Evolutionary conservation across 1,284 basidiomycete genomes (phyloP).

Genomic region (Ustilago loliicola): DNA sequence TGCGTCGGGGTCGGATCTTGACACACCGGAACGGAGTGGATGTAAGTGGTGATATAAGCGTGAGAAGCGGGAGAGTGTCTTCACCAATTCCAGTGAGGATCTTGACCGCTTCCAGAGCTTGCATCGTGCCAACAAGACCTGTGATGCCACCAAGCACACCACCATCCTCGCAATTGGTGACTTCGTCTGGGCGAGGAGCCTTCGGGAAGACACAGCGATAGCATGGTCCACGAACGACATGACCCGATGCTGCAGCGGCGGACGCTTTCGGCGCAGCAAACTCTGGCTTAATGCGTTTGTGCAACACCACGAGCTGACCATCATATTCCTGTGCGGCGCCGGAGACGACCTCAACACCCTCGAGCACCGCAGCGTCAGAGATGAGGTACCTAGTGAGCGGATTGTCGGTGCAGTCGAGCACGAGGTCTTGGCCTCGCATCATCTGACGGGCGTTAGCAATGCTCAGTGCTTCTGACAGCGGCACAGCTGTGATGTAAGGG

Average conservation of each 20-base stretch:
- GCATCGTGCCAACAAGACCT: constrained; percentile 89
- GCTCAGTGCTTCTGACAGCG: constrained; percentile 39
- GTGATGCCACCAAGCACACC: constrained; percentile 92
- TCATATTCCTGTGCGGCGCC: constrained; percentile 93
- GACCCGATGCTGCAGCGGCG: not conserved
- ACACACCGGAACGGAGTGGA: constrained; percentile 83
- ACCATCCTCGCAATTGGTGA: constrained; percentile 83
- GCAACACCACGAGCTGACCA: constrained; percentile 79
- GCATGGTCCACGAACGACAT: constrained; percentile 79
- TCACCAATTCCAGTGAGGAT: constrained; percentile 62
- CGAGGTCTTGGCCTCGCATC: constrained; percentile 74
- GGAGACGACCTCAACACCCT: constrained; percentile 84
- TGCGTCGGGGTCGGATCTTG: constrained; percentile 76
- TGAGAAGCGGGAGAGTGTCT: constrained; percentile 74
- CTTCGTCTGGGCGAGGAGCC: constrained; percentile 64
- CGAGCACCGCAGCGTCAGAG: constrained; percentile 85
- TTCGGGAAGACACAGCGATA: constrained; percentile 92
- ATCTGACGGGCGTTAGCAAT: constrained; percentile 55
- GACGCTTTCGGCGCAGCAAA: constrained; percentile 30
- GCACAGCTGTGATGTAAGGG: constrained; percentile 54
- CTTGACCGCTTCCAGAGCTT: constrained; percentile 91
- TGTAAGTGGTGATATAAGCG: constrained; percentile 81
- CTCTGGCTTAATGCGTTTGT: constrained; percentile 46
- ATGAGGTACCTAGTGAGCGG: constrained; percentile 91
- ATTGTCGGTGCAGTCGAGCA: constrained; percentile 97